Conservation (phyloP, 2,329 filamentous ascomycete genomes). For the Claviceps cyperi region DNA sequence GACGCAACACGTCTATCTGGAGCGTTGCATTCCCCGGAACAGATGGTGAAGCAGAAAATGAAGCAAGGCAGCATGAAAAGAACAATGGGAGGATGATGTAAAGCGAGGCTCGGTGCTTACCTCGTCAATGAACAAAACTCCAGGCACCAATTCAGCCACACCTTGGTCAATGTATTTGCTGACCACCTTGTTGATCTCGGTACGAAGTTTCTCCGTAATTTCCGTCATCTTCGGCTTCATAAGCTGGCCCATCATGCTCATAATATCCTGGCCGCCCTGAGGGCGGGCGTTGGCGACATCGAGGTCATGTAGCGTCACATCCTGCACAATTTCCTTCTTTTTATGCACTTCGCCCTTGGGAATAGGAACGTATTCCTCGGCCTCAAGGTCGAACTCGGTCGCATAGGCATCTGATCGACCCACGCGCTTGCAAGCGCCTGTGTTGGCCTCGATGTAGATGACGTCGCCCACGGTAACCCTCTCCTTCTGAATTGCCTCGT, state of each 20-base stretch:
- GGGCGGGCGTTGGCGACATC: slow-evolving; percentile 92
- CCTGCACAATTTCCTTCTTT: slow-evolving; percentile 99
- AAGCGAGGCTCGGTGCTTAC: slow-evolving; percentile 29
- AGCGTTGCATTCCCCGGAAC: not conserved
- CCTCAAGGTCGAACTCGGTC: slow-evolving; percentile 96
- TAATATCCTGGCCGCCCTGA: slow-evolving; percentile 95
- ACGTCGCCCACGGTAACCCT: slow-evolving; percentile 91
- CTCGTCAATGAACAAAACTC: slow-evolving; percentile 97
- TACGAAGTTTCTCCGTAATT: slow-evolving; percentile 91
- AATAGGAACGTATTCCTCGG: slow-evolving; percentile 96
- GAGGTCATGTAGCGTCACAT: slow-evolving; percentile 91
- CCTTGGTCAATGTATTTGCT: slow-evolving; percentile 98
- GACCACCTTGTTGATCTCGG: slow-evolving; percentile 98
- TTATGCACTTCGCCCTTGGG: slow-evolving; percentile 99
- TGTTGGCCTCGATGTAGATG: slow-evolving; percentile 98
- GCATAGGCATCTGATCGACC: slow-evolving; percentile 93
- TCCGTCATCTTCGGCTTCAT: slow-evolving; percentile 99
- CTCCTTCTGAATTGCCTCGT: slow-evolving; percentile 98
- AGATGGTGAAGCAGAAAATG: not conserved
- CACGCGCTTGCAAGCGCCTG: slow-evolving; percentile 92
- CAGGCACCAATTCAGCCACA: slow-evolving; percentile 92
- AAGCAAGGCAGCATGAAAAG: not conserved
- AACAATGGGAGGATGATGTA: not conserved
- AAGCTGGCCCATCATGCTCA: slow-evolving; percentile 99
- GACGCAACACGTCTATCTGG: no score